phyloP scores from a whole-genome alignment of 345 rosid genomes.

The Triadica sebifera region DNA sequence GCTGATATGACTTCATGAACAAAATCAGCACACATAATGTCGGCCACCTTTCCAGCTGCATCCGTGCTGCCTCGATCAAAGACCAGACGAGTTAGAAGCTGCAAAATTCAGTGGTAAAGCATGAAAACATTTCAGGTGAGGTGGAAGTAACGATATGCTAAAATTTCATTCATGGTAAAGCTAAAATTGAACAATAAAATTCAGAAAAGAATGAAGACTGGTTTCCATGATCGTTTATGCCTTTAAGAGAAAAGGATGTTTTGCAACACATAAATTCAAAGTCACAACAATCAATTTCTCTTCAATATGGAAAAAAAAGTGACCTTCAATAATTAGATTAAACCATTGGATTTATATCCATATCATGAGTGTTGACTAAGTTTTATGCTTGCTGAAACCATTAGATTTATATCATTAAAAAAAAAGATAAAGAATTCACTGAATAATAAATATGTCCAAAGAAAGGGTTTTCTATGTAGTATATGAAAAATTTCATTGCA shows the following conservation, averaged over 20 bases:
- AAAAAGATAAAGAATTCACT: not conserved
- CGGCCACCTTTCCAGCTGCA: conserved; percentile 96
- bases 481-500: not conserved
- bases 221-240: not conserved
- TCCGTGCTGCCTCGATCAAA: conserved; percentile 94
- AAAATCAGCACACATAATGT: conserved; percentile 93
- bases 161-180: not conserved
- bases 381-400: not conserved
- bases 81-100: conserved; percentile 94
- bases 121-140: not conserved
- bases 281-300: not conserved
- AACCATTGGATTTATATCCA: not conserved
- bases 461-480: not conserved
- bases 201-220: not conserved
- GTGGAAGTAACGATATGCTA: not conserved
- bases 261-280: not conserved
- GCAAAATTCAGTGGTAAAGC: conserved; percentile 27
- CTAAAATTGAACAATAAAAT: not conserved
- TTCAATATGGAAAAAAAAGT: not conserved
- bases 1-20: conserved; percentile 97
- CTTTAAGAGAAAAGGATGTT: not conserved
- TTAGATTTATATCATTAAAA: not conserved
- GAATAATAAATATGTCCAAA: not conserved
- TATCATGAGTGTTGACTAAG: no score
- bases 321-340: not conserved